phyloP scores from a whole-genome alignment of 768 basidiomycete species.

The Austroboletus eburneus region DNA sequence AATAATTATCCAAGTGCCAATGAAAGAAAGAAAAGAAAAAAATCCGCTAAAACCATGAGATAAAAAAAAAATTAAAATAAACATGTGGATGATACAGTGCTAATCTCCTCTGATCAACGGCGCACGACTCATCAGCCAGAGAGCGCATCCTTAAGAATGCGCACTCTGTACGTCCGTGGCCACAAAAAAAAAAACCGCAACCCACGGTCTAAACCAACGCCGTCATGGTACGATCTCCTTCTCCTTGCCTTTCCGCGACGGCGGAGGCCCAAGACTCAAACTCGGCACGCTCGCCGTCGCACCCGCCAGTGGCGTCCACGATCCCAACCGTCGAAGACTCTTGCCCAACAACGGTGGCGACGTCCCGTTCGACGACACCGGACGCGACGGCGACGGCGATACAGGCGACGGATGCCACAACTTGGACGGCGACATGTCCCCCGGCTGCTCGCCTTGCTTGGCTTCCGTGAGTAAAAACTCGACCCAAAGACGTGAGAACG shows the following conservation, averaged over 20 bases:
- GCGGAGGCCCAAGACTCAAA: constrained; percentile 33
- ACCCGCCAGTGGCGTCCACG: constrained; percentile 32
- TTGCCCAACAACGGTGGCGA: constrained; percentile 24
- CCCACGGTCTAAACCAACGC: constrained; percentile 1
- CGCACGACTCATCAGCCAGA: too few relatives aligned
- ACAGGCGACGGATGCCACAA: too few relatives aligned
- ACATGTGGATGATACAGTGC: background rate
- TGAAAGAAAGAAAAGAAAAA: too few relatives aligned
- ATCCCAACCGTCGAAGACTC: constrained; percentile 35
- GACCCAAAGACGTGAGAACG: constrained; percentile 96
- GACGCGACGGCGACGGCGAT: too few relatives aligned
- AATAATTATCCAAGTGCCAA: background rate
- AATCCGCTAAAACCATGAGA: background rate
- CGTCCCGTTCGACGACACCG: constrained; percentile 4
- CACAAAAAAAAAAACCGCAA: background rate
- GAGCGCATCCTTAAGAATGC: too few relatives aligned
- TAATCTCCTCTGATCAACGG: too few relatives aligned
- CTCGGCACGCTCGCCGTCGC: constrained; percentile 39
- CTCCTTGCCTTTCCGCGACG: constrained; percentile 46
- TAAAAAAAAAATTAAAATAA: background rate
- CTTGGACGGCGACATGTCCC: constrained; percentile 12
- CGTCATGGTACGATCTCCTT: constrained; percentile 28
- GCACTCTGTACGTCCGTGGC: background rate
- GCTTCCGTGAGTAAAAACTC: constrained; percentile 97
- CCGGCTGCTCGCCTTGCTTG: constrained; percentile 34